Evolutionary conservation across 2,329 filamentous ascomycete species (phyloP).

Genomic region (Fusarium sp.): DNA sequence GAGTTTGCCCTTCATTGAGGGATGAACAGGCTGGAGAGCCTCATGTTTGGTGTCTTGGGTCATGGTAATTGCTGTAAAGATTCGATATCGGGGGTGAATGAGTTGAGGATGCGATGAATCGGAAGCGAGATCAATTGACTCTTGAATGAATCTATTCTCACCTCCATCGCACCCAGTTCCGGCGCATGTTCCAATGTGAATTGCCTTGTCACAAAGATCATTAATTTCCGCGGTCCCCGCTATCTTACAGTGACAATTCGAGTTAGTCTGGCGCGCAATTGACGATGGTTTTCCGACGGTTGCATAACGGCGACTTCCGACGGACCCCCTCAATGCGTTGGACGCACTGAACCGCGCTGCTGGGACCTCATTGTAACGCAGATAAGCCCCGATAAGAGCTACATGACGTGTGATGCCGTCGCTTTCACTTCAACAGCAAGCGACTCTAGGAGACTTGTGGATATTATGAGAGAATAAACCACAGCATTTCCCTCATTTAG

Average conservation of each 20-base stretch:
- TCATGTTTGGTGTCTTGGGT: constrained; percentile 47
- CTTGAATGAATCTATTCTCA: not conserved
- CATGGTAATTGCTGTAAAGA: not conserved
- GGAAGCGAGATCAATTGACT: not conserved
- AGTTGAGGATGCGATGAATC: not conserved
- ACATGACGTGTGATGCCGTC: not conserved
- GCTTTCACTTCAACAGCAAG: not conserved
- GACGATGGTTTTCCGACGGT: constrained; percentile 5
- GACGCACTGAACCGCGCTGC: not conserved
- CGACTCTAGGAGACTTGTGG: not conserved
- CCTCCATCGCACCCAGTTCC: not conserved
- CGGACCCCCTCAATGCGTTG: not conserved
- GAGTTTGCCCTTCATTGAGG: constrained; percentile 56
- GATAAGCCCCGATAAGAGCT: not conserved
- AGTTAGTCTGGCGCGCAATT: not conserved
- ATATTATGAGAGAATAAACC: not conserved
- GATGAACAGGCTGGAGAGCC: constrained; percentile 59
- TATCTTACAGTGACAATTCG: not conserved
- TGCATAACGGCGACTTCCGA: constrained; percentile 6
- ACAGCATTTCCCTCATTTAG: not conserved
- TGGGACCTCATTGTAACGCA: not conserved
- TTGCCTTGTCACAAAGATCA: not conserved
- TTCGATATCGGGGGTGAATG: not conserved
- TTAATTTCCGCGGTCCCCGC: constrained; percentile 4
- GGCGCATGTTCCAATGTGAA: not conserved